Evolutionary conservation across 179 eudicot species (phyloP), one percentile per base, ranked within the genome.

Genomic region (Corrigiola litoralis): DNA sequence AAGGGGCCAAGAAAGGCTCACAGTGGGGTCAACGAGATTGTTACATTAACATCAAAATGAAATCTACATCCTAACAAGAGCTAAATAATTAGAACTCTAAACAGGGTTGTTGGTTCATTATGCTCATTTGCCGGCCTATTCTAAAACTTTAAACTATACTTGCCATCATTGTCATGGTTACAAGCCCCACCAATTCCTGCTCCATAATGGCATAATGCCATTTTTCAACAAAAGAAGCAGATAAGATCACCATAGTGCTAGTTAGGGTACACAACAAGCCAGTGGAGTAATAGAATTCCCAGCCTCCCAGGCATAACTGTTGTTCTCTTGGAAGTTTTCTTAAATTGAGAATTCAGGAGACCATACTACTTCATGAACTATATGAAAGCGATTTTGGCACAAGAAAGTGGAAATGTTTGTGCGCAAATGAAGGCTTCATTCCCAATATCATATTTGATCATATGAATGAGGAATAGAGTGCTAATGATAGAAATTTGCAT

Each of bases 161-260:
- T 32, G 5, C 25, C 32, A 54, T 44, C 62, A 61, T 13, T 29
- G 11, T 62, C 47, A 33, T 53, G 73, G 24, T 55, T 52, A 27
- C 31, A 61, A 17, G 44, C 40, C 65, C 50, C 36, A 40, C 36
- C 18, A 49, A 5, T n/a, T 7, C 24, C 48, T 47, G 27, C 28
- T 5, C 57, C 23, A 28, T 49, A 21, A n/a, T n/a, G n/a, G n/a
- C n/a, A n/a, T n/a, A n/a, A n/a, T n/a, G n/a, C n/a, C n/a, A n/a
- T n/a, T 34, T 68, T 68, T 13, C 31, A 68, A 46, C 47, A 51
- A 50, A n/a, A 49, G 10, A 11, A 40, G 13, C 38, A 38, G 40
- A 58, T 67, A 68, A 24, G 23, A 29, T 38, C 37, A 27, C 33
- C 48, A 17, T 58, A 44, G 58, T 60, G 61, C 11, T 38, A 9